Percentiles rank a stretch among this genome's conserved stretches.
These are phyloP conservation scores for Amanita rimosa DNA, from an alignment of 768 basidiomycete genomes.

Conservation along the genomic window DNA sequence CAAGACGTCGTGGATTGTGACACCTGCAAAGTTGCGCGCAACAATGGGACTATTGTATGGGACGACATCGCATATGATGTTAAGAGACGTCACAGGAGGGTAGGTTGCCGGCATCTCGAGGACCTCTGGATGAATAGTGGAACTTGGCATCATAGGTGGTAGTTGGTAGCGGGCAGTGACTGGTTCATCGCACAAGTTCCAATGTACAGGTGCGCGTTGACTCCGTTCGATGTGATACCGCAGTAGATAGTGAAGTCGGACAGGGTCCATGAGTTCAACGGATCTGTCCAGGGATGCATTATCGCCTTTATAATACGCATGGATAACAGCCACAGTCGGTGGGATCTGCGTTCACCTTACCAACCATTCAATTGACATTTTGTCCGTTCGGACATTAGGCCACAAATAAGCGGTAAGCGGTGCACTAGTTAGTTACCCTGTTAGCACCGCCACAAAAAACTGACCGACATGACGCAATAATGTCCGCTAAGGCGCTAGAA, in stretches of 20 bases:
- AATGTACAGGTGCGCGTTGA: background rate
- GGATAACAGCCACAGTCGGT: background rate
- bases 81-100: constrained; percentile 27
- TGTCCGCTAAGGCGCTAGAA: background rate
- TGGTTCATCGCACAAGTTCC: background rate
- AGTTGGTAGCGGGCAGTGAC: background rate
- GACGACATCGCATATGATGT: constrained; percentile 35
- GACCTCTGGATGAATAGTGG: constrained; percentile 17
- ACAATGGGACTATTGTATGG: constrained; percentile 30
- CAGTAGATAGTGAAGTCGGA: background rate
- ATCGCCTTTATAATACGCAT: background rate
- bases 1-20: constrained; percentile 44
- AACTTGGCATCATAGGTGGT: background rate
- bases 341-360: background rate
- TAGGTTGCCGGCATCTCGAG: constrained; percentile 30
- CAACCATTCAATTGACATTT: background rate
- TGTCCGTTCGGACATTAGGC: background rate
- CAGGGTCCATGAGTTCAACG: background rate
- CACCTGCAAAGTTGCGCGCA: constrained; percentile 28
- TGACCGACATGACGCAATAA: background rate
- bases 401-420: background rate
- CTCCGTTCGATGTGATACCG: constrained; percentile 1
- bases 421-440: background rate
- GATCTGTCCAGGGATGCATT: background rate
- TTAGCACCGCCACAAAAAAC: background rate